A percentile compares a stretch with the other conserved stretches of the same genome.
Conservation (phyloP, 495 filamentous ascomycete species). For the Penicillium goetzii region DNA sequence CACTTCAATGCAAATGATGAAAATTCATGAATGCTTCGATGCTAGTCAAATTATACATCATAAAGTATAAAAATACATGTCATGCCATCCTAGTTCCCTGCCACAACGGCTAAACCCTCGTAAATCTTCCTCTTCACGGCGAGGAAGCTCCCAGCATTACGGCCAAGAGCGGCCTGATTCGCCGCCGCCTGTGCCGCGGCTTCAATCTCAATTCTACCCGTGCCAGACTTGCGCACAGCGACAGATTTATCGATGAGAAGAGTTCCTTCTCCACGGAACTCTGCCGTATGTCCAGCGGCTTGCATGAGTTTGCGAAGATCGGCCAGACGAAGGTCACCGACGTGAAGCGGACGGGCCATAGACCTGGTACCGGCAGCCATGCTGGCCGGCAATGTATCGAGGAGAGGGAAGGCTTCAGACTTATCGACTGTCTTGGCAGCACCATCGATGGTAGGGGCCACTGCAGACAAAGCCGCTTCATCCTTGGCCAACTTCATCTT, state of each 20-base stretch:
- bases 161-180: constrained; percentile 35
- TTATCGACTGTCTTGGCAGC: constrained; percentile 33
- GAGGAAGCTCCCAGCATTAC: constrained; percentile 63
- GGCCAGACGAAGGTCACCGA: constrained; percentile 88
- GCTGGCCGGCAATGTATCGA: constrained; percentile 78
- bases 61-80: constrained; percentile 6
- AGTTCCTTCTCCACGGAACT: constrained; percentile 92
- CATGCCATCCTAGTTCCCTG: constrained; percentile 56
- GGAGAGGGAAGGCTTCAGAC: constrained; percentile 56
- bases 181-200: constrained; percentile 60
- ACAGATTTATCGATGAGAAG: constrained; percentile 86
- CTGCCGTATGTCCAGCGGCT: constrained; percentile 78
- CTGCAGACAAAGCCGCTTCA: constrained; percentile 34
- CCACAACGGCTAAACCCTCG: constrained; percentile 78
- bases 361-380: constrained; percentile 76
- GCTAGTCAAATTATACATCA: background rate
- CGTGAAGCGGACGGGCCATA: constrained; percentile 86
- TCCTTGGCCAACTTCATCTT: constrained; percentile 65
- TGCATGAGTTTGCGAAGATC: constrained; percentile 86
- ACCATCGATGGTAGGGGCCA: constrained; percentile 27
- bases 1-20: background rate
- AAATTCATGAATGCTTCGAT: background rate
- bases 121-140: constrained; percentile 82
- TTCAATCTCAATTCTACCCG: constrained; percentile 88
- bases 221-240: constrained; percentile 83